Base-by-base conservation (phyloP, 2,329 filamentous ascomycete species). In the Aureobasidium sp. region DNA sequence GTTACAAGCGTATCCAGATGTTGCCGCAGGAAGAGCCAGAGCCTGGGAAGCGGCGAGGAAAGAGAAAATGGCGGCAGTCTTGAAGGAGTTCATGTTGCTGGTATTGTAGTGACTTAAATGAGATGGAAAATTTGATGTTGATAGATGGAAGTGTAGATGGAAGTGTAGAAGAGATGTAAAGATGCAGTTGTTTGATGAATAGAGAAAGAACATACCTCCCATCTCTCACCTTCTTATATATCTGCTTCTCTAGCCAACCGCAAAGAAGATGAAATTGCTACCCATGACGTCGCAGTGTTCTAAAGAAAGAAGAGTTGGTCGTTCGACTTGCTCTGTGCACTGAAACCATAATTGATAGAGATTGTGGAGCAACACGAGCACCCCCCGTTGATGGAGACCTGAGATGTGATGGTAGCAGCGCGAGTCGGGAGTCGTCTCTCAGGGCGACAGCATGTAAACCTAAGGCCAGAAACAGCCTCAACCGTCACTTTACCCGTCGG, bases 41-140 rank as follows among this genome's bases (percentile, higher is more conserved):
- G 49, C 60, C 49, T 56, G 52, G 36, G 60, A 55, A 22, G 60
- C 49, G 34, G 51, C 49, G n/a, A 62, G 60, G 60, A 62, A 62
- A 9, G 49, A 17, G 44, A 62, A 41, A 42, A 62, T 27, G 15
- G 42, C 52, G 51, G 60, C 49, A 14, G 49, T 22, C 51, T 57
- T 62, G 60, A 62, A 51, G 49, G 59, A 52, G 59, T 61, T 61
- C 59, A 61, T 61, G 9, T 34, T 57, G 20, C n/a, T 17, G 39
- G 17, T 22, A 6, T 57, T 36, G 53, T 29, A 37, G n/a, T 17
- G 25, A 12, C 34, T 22, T 5, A 9, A 20, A n/a, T 25, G 5
- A 17, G 27, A 39, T 34, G n/a, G 29, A 34, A 48, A 20, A 20
- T 20, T 22, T 44, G 52, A 15, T 37, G 15, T 49, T 31, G 34